Percentiles rank a stretch among this genome's conserved stretches.
phyloP scores from a whole-genome alignment of 371 early-diverging fungal species.

The Rhizopus stolonifer region DNA sequence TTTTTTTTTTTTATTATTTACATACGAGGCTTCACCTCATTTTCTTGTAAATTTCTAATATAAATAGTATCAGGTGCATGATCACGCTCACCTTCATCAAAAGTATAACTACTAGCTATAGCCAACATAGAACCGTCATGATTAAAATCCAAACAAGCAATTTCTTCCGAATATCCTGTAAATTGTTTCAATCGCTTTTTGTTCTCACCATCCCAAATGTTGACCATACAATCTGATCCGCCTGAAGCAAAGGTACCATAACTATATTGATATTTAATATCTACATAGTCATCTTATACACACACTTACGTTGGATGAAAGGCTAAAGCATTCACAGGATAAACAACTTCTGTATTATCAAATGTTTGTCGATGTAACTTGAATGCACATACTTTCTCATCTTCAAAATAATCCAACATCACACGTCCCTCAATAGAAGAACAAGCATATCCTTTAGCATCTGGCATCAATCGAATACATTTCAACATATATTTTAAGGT shows the following conservation, averaged over 20 bases:
- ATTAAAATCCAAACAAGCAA: slow-evolving; percentile 81
- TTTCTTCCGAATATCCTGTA: slow-evolving; percentile 80
- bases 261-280: slow-evolving; percentile 23
- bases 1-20: no score
- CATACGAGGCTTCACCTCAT: slow-evolving; percentile 65
- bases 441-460: slow-evolving; percentile 80
- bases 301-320: slow-evolving; percentile 83
- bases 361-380: slow-evolving; percentile 88
- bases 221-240: slow-evolving; percentile 91
- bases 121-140: slow-evolving; percentile 78
- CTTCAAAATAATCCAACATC: slow-evolving; percentile 90
- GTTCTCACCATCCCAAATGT: slow-evolving; percentile 90
- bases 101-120: slow-evolving; percentile 89
- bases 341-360: slow-evolving; percentile 81
- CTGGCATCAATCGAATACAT: slow-evolving; percentile 78
- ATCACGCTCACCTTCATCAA: slow-evolving; percentile 92
- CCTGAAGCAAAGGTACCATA: slow-evolving; percentile 96
- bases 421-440: slow-evolving; percentile 94
- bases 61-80: slow-evolving; percentile 82
- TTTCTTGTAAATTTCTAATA: slow-evolving; percentile 69
- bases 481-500: slow-evolving; percentile 84
- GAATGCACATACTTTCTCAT: slow-evolving; percentile 87
- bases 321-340: slow-evolving; percentile 92
- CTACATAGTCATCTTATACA: no score
- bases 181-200: slow-evolving; percentile 85